Evolutionary conservation across 495 filamentous ascomycete genomes (phyloP), one percentile per base, ranked within the genome.

Genomic region (Aspergillus funiculosus): DNA sequence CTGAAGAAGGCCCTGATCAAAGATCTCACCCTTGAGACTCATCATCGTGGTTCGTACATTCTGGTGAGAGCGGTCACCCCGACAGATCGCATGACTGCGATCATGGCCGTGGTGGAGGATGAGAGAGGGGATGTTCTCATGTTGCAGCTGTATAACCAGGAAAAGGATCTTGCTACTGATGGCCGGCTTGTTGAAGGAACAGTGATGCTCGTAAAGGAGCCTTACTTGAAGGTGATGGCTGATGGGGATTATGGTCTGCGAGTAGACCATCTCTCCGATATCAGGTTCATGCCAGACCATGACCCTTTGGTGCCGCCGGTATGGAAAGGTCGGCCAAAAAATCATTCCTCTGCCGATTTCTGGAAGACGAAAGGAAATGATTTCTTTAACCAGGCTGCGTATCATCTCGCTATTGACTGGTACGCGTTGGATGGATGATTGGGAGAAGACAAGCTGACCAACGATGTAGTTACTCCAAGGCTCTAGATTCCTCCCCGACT

Each of bases 191-290:
- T 36, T 1, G 34, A 55, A 13, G 64, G 66, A 3, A 57, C 36
- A 1, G 56, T 75, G 2, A 42, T 71, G 1, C 39, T 73, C 11
- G 46, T 80, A 47, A 79, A 79, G 52, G 77, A 79, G 45, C 75
- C 77, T 2, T 79, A 73, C 51, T 57, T 73, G 36, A 74, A 72
- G 39, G 27, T 53, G 0, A 67, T 54, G 39, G 51, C 49, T 2
- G 51, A 69, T 40, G 69, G 68, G 2, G 35, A 49, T 2, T 72
- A 65, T 53, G 61, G 55, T 2, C 46, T 80, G 11, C 63, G 74
- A 7, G 72, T 79, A 8, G 77, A 80, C 41, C 76, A 81, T 63
- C 52, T 71, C 11, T 71, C 65, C 8, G 74, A 79, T 46, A 40
- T 78, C 15, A 51, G 59, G 3, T 54, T 62, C 40, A 26, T 74